These are phyloP conservation scores for Oemleria cerasiformis DNA, from an alignment of 306 rosid genomes.

Conservation along the genomic window DNA sequence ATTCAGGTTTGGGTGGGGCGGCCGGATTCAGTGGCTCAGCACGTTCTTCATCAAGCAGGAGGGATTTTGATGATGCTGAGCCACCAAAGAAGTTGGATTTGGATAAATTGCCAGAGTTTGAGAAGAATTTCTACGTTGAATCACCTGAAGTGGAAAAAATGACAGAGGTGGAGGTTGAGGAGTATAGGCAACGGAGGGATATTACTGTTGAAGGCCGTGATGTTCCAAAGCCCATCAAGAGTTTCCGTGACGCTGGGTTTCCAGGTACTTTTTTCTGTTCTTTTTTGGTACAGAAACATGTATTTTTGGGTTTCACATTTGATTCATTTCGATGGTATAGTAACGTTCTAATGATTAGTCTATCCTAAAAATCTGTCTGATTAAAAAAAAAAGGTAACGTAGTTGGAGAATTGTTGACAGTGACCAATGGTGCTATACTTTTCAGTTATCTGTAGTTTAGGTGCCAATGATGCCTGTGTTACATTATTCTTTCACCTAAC, in stretches of 20 bases:
- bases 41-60: too few relatives aligned
- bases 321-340: conserved; percentile 12
- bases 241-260: conserved; percentile 70
- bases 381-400: background rate
- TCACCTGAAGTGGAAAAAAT: conserved; percentile 68
- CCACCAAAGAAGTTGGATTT: conserved; percentile 66
- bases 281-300: background rate
- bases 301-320: conserved; percentile 2
- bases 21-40: too few relatives aligned
- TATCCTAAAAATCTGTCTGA: background rate
- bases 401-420: background rate
- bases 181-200: conserved; percentile 68
- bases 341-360: background rate
- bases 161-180: conserved; percentile 77
- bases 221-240: conserved; percentile 90
- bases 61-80: conserved; percentile 40
- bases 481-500: background rate
- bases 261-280: conserved; percentile 72
- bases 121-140: conserved; percentile 85
- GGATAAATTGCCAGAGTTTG: conserved; percentile 92
- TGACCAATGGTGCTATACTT: background rate
- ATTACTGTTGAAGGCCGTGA: conserved; percentile 93
- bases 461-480: background rate
- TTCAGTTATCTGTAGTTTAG: background rate
- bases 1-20: too few relatives aligned